Percentiles rank a stretch among this genome's conserved stretches.
These are phyloP conservation scores for Naganishia vishniacii DNA, from an alignment of 768 basidiomycete species.

Conservation along the genomic window DNA sequence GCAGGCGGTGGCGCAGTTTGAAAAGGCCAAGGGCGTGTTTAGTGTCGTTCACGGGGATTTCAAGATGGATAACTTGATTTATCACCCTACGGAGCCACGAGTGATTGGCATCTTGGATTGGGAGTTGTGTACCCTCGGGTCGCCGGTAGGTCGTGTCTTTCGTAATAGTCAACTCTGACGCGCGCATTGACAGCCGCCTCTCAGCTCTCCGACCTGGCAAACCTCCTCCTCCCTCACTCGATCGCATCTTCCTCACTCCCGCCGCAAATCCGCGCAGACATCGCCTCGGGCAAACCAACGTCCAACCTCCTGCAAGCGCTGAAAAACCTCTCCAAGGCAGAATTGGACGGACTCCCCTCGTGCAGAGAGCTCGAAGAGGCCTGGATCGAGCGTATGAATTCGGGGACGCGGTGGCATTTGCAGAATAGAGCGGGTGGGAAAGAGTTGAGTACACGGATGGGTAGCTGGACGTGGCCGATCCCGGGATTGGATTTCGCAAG, in stretches of 20 bases:
- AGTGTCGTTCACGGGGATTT: constrained; percentile 88
- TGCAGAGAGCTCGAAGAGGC: constrained; percentile 2
- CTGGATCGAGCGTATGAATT: constrained; percentile 9
- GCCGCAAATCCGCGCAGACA: not conserved
- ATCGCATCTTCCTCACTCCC: constrained; percentile 12
- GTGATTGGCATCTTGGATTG: constrained; percentile 96
- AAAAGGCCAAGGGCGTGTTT: constrained; percentile 64
- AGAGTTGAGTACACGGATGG: constrained; percentile 10
- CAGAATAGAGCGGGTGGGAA: not conserved
- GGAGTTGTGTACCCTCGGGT: constrained; percentile 93
- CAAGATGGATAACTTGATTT: constrained; percentile 90
- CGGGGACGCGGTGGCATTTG: not conserved
- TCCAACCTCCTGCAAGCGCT: constrained; percentile 18
- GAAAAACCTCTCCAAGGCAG: not conserved
- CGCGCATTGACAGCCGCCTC: not conserved
- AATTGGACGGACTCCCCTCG: not conserved
- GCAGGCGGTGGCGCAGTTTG: constrained; percentile 63
- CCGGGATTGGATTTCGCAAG: constrained; percentile 70
- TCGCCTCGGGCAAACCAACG: not conserved
- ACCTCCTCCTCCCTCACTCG: constrained; percentile 61
- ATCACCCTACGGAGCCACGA: constrained; percentile 81
- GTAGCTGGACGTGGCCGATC: constrained; percentile 65
- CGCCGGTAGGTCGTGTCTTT: constrained; percentile 70
- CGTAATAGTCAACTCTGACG: too few relatives aligned
- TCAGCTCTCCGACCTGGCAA: constrained; percentile 78